Evolutionary conservation across 352 stramenopile genomes (phyloP), one percentile per base, ranked within the genome.

Genomic region (Peronosclerospora sorghi): DNA sequence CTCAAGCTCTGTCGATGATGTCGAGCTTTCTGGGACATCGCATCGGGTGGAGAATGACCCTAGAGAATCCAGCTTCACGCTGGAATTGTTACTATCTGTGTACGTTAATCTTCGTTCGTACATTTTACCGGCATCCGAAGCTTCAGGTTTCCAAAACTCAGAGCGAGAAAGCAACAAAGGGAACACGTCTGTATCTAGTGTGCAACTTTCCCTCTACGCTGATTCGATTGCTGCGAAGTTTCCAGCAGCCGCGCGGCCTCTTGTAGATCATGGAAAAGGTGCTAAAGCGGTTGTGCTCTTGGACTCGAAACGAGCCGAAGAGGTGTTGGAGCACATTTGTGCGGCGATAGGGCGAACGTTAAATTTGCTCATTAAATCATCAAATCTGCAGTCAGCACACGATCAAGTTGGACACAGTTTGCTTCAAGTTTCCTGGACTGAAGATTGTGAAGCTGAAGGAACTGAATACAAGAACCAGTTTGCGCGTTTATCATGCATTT

Each of bases 141-240:
- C 21, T 4, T 32, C 24, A 4, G 24, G 30, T 32, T 14, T 23
- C 18, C 35, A 58, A 12, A 14, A 41, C 4, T 9, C 12, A 9
- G 14, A 20, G 17, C 19, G 14, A 12, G 9, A 7, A 59, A 32
- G 49, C 19, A 27, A 24, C 5, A n/a, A 23, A 9, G 44, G 10
- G 3, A 40, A 39, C 9, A 18, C 51, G 5, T 29, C 41, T 9
- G 39, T 5, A 14, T 47, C 34, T 10, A 48, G 23, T 1, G 35
- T 64, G 12, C 48, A 62, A 8, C 76, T 81, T 35, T 74, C 68
- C 1, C 47, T 73, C 6, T 81, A 76, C 32, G 35, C 56, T n/a
- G 65, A 75, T 40, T 60, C 65, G 8, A 65, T 81, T 30, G 49
- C 47, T 10, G 10, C 47, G 7, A 81, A 73, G 41, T 69, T 75